A percentile compares a stretch with the other conserved stretches of the same genome.
These are phyloP conservation scores for Samsoniella hepiali DNA, from an alignment of 2,329 filamentous ascomycete species.

Conservation along the genomic window DNA sequence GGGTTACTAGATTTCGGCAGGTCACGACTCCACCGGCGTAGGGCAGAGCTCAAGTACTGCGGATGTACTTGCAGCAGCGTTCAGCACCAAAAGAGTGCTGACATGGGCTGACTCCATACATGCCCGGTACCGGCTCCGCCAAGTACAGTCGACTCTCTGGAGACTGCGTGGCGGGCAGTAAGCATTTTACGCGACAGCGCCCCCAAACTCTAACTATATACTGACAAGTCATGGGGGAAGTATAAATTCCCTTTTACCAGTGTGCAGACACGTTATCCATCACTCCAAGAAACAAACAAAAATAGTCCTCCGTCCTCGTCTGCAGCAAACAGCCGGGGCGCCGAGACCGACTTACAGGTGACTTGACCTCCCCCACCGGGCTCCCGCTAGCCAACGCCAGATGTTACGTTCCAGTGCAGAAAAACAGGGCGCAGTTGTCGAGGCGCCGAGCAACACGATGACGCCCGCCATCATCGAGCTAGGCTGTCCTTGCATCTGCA, in stretches of 20 bases:
- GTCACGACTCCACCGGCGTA: not conserved
- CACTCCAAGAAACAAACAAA: too few relatives aligned
- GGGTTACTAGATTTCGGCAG: not conserved
- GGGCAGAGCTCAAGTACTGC: not conserved
- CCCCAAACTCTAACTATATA: not conserved
- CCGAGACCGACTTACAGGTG: not conserved
- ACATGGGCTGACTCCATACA: not conserved
- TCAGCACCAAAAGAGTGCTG: too few relatives aligned
- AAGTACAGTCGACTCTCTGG: too few relatives aligned
- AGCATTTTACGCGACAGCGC: not conserved
- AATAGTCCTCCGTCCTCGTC: too few relatives aligned
- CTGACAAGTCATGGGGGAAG: too few relatives aligned
- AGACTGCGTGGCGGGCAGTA: not conserved
- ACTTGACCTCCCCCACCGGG: not conserved
- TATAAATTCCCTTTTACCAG: too few relatives aligned
- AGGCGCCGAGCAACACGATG: not conserved
- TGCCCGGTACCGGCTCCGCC: not conserved
- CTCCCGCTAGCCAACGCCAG: not conserved
- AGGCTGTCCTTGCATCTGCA: too few relatives aligned
- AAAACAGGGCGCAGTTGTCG: not conserved
- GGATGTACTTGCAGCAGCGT: not conserved
- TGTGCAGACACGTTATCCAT: too few relatives aligned
- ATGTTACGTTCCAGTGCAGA: slow-evolving; percentile 17
- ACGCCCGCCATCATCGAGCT: not conserved
- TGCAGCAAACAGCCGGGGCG: too few relatives aligned